Conservation (phyloP, 768 basidiomycete genomes). For the Boletus vermiculosoides region DNA sequence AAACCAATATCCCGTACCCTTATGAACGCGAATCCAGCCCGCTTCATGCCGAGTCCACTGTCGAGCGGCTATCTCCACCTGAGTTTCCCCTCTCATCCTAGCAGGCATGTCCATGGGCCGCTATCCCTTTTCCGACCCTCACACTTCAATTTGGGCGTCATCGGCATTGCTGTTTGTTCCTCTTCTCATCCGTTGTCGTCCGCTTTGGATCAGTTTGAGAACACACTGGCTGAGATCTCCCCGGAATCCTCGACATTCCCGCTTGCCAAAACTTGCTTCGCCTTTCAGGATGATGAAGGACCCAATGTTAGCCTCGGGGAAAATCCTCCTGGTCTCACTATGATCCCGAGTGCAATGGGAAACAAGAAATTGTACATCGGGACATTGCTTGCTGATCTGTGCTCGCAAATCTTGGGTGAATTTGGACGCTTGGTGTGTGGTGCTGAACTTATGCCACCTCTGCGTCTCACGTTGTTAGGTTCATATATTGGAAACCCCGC, state of each 20-base stretch:
- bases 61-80: conserved; percentile 83
- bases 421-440: conserved; percentile 79
- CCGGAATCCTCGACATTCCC: conserved; percentile 69
- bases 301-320: conserved; percentile 56
- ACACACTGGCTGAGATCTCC: conserved; percentile 61
- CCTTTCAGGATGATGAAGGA: conserved; percentile 68
- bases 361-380: conserved; percentile 88
- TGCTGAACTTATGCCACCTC: not conserved
- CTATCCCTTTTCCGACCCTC: conserved; percentile 76
- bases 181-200: conserved; percentile 51
- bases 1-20: not conserved
- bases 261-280: conserved; percentile 77
- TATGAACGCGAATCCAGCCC: conserved; percentile 43
- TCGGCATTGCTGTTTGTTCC: conserved; percentile 79
- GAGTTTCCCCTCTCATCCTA: conserved; percentile 72
- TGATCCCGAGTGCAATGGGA: conserved; percentile 83
- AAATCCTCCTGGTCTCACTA: conserved; percentile 59
- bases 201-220: conserved; percentile 65
- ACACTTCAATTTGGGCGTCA: conserved; percentile 81
- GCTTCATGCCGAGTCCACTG: conserved; percentile 77
- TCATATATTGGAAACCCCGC: conserved; percentile 73
- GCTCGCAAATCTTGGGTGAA: conserved; percentile 82
- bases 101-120: conserved; percentile 61
- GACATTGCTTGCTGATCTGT: conserved; percentile 84
- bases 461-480: conserved; percentile 46